A percentile compares a stretch with the other conserved stretches of the same genome.
Conservation (phyloP, 805 yeast species). For the Metschnikowia lunata region DNA sequence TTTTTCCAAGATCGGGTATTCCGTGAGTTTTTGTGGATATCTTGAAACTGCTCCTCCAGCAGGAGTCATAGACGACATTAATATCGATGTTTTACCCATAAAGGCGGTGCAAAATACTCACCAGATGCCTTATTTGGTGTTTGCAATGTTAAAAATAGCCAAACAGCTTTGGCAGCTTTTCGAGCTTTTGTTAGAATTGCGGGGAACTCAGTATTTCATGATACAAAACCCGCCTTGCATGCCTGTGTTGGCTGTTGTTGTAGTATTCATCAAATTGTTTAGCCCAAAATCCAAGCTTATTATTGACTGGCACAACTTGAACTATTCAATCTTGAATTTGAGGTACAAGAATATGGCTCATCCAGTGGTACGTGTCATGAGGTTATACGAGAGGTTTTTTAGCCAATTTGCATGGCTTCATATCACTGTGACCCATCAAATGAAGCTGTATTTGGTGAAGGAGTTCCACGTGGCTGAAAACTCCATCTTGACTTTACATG, state of each 20-base stretch:
- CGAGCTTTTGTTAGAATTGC: constrained; percentile 45
- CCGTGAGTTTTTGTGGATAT: constrained; percentile 85
- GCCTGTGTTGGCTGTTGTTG: constrained; percentile 68
- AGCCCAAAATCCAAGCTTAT: constrained; percentile 58
- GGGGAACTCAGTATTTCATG: constrained; percentile 64
- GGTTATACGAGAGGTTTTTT: constrained; percentile 57
- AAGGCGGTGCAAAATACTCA: constrained; percentile 34
- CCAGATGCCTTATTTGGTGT: constrained; percentile 50
- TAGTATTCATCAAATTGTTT: constrained; percentile 46
- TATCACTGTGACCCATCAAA: constrained; percentile 72
- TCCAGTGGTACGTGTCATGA: constrained; percentile 58
- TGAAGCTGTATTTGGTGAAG: constrained; percentile 56
- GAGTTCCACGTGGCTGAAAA: constrained; percentile 49
- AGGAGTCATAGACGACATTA: constrained; percentile 46
- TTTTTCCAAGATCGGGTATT: constrained; percentile 62
- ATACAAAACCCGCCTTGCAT: constrained; percentile 92
- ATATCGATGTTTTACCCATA: constrained; percentile 49
- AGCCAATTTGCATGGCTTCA: constrained; percentile 66
- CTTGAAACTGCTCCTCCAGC: constrained; percentile 51
- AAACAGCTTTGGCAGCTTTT: constrained; percentile 50
- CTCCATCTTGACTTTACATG: constrained; percentile 66
- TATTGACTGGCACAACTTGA: constrained; percentile 96
- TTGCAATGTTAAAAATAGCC: constrained; percentile 56
- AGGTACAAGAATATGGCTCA: constrained; percentile 51
- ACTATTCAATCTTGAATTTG: constrained; percentile 74